Conservation (phyloP, 768 basidiomycete species). For the Russula sp. region DNA sequence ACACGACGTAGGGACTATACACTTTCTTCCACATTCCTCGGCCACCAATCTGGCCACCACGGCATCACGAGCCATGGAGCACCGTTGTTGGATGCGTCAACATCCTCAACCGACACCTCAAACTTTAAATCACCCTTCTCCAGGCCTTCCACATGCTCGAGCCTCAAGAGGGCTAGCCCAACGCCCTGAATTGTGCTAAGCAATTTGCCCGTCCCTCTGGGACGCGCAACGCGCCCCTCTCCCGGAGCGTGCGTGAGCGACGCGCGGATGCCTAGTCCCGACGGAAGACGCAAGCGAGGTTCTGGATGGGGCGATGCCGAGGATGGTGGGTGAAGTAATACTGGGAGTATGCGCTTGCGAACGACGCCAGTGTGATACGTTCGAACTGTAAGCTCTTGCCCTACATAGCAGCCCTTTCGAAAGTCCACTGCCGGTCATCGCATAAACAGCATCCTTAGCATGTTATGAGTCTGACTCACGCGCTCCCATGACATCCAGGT, state of each 20-base stretch:
- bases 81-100: constrained; percentile 28
- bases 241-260: constrained; percentile 26
- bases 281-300: not conserved
- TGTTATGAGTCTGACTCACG: constrained; percentile 45
- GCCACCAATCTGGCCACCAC: constrained; percentile 51
- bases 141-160: constrained; percentile 63
- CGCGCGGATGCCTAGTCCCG: constrained; percentile 31
- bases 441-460: constrained; percentile 14
- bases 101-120: constrained; percentile 28
- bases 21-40: constrained; percentile 28
- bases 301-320: not conserved
- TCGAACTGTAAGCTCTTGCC: constrained; percentile 94
- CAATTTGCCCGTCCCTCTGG: constrained; percentile 70
- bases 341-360: constrained; percentile 84
- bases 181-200: constrained; percentile 52
- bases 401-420: constrained; percentile 95
- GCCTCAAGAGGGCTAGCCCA: constrained; percentile 73
- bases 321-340: constrained; percentile 44
- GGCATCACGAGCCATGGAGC: constrained; percentile 41
- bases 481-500: constrained; percentile 91
- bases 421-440: constrained; percentile 67
- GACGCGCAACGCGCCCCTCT: constrained; percentile 41
- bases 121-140: constrained; percentile 44
- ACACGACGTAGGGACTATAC: not conserved
- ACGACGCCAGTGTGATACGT: constrained; percentile 93